Evolutionary conservation across 2,329 filamentous ascomycete genomes (phyloP).

Genomic region (Fonsecaea erecta): DNA sequence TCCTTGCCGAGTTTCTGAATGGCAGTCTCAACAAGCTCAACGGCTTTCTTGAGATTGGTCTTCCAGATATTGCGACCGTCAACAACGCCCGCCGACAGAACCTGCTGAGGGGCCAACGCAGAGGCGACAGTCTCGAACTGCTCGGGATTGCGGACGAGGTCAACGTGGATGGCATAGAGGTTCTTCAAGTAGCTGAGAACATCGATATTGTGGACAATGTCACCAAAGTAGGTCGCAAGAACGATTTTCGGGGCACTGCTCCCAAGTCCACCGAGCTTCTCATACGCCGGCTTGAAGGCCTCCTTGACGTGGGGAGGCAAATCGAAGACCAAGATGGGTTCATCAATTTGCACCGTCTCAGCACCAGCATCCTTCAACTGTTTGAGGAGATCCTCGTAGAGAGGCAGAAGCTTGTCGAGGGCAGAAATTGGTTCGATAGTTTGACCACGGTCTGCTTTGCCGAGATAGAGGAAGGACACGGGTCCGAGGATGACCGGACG

Average conservation of each 20-base stretch:
- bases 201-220: constrained; percentile 98
- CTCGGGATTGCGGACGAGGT: constrained; percentile 97
- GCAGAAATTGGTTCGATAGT: constrained; percentile 90
- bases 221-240: constrained; percentile 97
- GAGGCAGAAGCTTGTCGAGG: constrained; percentile 87
- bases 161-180: constrained; percentile 86
- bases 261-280: constrained; percentile 79
- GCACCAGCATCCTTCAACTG: constrained; percentile 96
- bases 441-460: constrained; percentile 97
- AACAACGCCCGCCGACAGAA: constrained; percentile 93
- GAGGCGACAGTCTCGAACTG: constrained; percentile 85
- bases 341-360: constrained; percentile 96
- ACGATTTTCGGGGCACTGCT: constrained; percentile 83
- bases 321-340: constrained; percentile 95
- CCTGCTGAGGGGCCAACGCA: constrained; percentile 84
- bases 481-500: constrained; percentile 94
- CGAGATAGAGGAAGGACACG: constrained; percentile 95
- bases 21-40: constrained; percentile 85
- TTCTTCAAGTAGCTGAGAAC: constrained; percentile 73
- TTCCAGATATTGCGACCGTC: constrained; percentile 99
- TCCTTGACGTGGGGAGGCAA: constrained; percentile 87
- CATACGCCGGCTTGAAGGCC: constrained; percentile 97
- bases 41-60: constrained; percentile 96
- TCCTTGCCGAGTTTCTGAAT: constrained; percentile 97
- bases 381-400: constrained; percentile 90